phyloP scores from a whole-genome alignment of 257 asterid genomes.

The Leptodermis oblonga region DNA sequence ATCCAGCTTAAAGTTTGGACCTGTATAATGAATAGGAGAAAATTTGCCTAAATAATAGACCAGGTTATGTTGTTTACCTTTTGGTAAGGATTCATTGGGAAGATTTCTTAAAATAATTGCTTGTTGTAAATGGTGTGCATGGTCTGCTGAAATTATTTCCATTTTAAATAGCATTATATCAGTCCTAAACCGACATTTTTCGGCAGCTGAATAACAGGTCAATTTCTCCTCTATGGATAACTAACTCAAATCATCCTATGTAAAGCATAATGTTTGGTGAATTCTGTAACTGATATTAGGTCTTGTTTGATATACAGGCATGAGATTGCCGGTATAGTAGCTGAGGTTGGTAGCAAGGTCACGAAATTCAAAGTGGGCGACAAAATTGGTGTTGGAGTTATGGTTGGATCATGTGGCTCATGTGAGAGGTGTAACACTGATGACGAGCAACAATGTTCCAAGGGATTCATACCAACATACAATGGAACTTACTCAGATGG shows the following conservation, averaged over 20 bases:
- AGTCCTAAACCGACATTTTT: not conserved
- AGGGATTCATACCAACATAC: constrained; percentile 11
- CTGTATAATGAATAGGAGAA: not conserved
- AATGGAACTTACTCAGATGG: constrained; percentile 6
- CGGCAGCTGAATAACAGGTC: not conserved
- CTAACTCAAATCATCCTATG: too few species aligned
- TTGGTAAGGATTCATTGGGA: not conserved
- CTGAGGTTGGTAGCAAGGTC: constrained; percentile 13
- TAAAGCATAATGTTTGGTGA: not conserved
- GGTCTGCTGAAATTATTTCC: not conserved
- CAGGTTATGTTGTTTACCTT: not conserved
- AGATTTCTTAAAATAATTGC: not conserved
- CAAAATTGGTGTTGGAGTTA: constrained; percentile 8
- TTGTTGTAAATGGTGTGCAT: not conserved
- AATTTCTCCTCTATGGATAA: not conserved
- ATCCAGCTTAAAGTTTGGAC: not conserved
- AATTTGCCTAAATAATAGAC: not conserved
- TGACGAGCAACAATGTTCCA: not conserved
- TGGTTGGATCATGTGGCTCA: constrained; percentile 9
- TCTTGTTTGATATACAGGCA: not conserved
- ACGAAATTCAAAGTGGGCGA: constrained; percentile 8
- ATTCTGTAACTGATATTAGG: not conserved
- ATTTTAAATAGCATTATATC: not conserved
- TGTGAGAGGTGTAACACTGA: constrained; percentile 1
- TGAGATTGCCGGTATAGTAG: constrained; percentile 9